A percentile compares a stretch with the other conserved stretches of the same genome.
These are phyloP conservation scores for Trichoderma atroviride DNA, from an alignment of 2,329 filamentous ascomycete species.

Conservation along the genomic window DNA sequence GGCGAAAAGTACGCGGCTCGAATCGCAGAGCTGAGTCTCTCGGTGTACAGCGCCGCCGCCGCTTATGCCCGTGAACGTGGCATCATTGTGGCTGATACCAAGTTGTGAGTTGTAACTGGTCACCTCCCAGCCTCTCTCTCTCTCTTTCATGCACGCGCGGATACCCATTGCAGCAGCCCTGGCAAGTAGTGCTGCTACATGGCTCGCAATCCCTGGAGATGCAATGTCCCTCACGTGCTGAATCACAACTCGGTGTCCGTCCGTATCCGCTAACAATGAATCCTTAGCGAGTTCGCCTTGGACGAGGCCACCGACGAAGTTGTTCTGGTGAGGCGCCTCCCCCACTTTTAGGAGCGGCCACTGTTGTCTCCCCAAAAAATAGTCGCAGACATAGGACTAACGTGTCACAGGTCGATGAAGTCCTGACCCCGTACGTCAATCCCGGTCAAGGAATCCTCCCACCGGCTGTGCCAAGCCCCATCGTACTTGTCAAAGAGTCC, in stretches of 20 bases:
- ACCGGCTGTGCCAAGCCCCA: background rate
- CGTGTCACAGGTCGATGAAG: constrained; percentile 61
- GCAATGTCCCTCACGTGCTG: background rate
- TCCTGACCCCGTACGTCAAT: constrained; percentile 69
- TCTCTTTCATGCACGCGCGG: constrained; percentile 1
- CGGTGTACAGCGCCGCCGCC: constrained; percentile 50
- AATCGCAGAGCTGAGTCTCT: constrained; percentile 39
- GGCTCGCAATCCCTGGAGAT: background rate
- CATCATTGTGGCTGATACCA: constrained; percentile 37
- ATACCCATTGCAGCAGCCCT: constrained; percentile 12
- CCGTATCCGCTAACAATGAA: background rate
- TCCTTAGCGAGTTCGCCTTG: constrained; percentile 48
- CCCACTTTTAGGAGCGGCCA: background rate
- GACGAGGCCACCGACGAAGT: constrained; percentile 48
- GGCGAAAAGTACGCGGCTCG: constrained; percentile 40
- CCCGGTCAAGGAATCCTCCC: background rate
- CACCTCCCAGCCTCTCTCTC: background rate
- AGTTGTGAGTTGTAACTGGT: constrained; percentile 18
- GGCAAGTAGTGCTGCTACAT: background rate
- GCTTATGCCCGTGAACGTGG: constrained; percentile 58
- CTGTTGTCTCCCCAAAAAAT: background rate
- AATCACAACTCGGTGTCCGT: constrained; percentile 35
- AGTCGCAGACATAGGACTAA: background rate
- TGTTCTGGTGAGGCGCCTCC: constrained; percentile 45
- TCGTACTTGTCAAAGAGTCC: background rate